A percentile compares a stretch with the other conserved stretches of the same genome.
Conservation (phyloP, 805 yeast genomes). For the Ogataea sp. region DNA sequence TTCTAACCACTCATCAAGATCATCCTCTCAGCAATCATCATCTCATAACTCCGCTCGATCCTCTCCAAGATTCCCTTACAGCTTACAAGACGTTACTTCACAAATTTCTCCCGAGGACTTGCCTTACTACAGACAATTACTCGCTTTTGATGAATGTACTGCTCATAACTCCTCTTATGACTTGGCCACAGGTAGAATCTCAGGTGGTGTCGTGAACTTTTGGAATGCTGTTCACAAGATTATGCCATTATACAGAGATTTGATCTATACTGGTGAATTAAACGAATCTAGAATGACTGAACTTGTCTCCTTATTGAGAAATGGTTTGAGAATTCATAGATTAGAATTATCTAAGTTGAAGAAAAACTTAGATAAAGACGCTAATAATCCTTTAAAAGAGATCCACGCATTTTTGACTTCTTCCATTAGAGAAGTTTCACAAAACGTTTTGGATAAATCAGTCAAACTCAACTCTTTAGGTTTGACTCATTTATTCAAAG, state of each 20-base stretch:
- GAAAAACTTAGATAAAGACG: conserved; percentile 52
- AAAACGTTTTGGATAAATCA: conserved; percentile 37
- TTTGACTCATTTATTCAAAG: conserved; percentile 48
- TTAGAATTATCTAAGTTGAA: conserved; percentile 45
- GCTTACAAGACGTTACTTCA: conserved; percentile 1
- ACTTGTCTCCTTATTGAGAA: conserved; percentile 43
- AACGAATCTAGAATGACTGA: conserved; percentile 38
- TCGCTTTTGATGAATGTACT: conserved; percentile 45
- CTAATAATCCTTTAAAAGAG: conserved; percentile 46
- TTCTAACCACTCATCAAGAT: neutral
- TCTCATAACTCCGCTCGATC: neutral
- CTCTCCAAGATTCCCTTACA: conserved; percentile 1
- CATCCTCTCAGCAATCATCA: too few relatives aligned
- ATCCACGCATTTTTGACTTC: conserved; percentile 41
- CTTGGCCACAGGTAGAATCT: conserved; percentile 30
- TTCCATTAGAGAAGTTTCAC: conserved; percentile 44
- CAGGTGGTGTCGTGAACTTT: conserved; percentile 33
- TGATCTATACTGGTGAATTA: conserved; percentile 39
- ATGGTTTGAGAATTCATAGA: conserved; percentile 49
- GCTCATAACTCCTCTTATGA: conserved; percentile 27
- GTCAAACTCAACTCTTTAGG: conserved; percentile 43
- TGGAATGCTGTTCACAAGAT: conserved; percentile 47
- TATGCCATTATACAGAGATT: conserved; percentile 40
- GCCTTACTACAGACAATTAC: conserved; percentile 42
- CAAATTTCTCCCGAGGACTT: conserved; percentile 24